phyloP scores from a whole-genome alignment of 192 early-diverging fungal species.

The Coemansia umbellata region DNA sequence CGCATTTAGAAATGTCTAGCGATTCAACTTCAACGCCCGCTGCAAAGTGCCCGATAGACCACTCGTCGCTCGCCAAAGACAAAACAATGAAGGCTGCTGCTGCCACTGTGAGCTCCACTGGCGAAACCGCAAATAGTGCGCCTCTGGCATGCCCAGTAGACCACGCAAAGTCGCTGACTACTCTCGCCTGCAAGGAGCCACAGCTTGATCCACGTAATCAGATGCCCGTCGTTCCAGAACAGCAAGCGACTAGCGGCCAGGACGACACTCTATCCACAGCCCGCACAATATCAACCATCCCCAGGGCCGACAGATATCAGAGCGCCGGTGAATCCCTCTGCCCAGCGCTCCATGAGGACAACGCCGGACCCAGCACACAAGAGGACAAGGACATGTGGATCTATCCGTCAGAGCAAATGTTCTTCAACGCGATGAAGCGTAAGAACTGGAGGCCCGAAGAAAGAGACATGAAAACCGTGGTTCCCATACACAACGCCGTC shows the following conservation, averaged over 20 bases:
- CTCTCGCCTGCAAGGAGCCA: slow-evolving; percentile 39
- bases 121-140: slow-evolving; percentile 1
- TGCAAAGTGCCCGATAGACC: slow-evolving; percentile 19
- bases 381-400: slow-evolving; percentile 59
- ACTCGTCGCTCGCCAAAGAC: background rate
- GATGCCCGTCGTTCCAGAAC: slow-evolving; percentile 59
- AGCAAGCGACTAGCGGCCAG: slow-evolving; percentile 46
- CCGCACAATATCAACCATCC: slow-evolving; percentile 76
- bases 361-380: background rate
- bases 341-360: slow-evolving; percentile 18
- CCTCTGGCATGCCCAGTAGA: slow-evolving; percentile 55
- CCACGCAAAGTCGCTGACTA: slow-evolving; percentile 48
- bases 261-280: slow-evolving; percentile 51
- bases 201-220: slow-evolving; percentile 58
- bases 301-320: slow-evolving; percentile 56
- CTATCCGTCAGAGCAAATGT: slow-evolving; percentile 93
- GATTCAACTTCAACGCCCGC: slow-evolving; percentile 1
- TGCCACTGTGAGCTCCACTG: background rate
- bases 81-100: slow-evolving; percentile 1
- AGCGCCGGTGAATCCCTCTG: slow-evolving; percentile 42
- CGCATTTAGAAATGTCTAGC: slow-evolving; percentile 5
- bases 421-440: slow-evolving; percentile 93
- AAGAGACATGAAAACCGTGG: slow-evolving; percentile 80
- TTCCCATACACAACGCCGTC: slow-evolving; percentile 92
- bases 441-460: slow-evolving; percentile 84